These are phyloP conservation scores for Phycomyces blakesleeanus DNA, from an alignment of 192 early-diverging fungal genomes.

Conservation along the genomic window DNA sequence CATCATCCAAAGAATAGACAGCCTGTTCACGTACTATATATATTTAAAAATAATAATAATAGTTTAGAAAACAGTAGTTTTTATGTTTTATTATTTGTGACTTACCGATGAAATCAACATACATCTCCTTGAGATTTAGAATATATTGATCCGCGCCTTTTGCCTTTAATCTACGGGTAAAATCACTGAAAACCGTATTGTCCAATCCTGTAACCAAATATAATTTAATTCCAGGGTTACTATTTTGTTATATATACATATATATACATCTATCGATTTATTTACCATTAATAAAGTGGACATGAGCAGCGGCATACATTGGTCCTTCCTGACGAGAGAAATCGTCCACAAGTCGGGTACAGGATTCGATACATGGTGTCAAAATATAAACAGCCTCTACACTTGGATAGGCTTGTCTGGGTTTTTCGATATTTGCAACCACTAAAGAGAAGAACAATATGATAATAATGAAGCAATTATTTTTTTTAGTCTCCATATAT, in stretches of 20 bases:
- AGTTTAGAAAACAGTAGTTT: too few relatives aligned
- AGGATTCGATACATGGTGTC: conserved; percentile 57
- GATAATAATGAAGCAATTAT: too few relatives aligned
- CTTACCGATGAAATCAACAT: conserved; percentile 79
- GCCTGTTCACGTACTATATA: conserved; percentile 30
- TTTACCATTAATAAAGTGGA: conserved; percentile 56
- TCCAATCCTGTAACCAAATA: conserved; percentile 52
- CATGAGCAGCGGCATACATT: conserved; percentile 59
- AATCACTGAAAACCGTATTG: conserved; percentile 54
- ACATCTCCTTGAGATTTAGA: conserved; percentile 69
- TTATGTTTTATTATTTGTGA: too few relatives aligned
- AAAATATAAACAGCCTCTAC: conserved; percentile 62
- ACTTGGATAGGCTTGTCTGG: conserved; percentile 53
- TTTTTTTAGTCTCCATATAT: too few relatives aligned
- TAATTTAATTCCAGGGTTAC: background rate
- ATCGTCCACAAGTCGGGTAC: conserved; percentile 59
- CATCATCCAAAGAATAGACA: conserved; percentile 30
- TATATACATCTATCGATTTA: background rate
- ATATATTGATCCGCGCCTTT: conserved; percentile 55
- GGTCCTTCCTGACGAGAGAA: conserved; percentile 42
- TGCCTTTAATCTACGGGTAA: conserved; percentile 41
- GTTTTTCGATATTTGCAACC: conserved; percentile 58
- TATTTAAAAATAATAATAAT: too few relatives aligned
- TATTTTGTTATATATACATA: background rate
- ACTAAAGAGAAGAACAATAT: conserved; percentile 34